phyloP scores from a whole-genome alignment of 2,329 filamentous ascomycete genomes.

The Cytospora paraplurivora region DNA sequence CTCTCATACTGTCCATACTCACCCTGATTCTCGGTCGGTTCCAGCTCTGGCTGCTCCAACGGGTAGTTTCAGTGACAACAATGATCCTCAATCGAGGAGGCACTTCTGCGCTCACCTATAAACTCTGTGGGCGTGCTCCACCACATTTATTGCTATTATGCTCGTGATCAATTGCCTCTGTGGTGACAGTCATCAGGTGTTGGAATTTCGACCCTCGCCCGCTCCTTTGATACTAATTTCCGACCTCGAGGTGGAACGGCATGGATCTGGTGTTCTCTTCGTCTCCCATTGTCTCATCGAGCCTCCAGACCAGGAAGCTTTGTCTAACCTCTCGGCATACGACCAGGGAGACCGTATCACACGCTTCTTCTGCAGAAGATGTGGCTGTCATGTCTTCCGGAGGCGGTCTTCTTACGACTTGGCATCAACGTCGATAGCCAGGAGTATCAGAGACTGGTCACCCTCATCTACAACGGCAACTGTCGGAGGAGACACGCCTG shows the following conservation, averaged over 20 bases:
- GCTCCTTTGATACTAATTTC: constrained; percentile 30
- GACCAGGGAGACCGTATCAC: constrained; percentile 20
- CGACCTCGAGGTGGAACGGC: constrained; percentile 36
- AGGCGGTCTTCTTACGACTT: constrained; percentile 7
- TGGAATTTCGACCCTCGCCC: background rate
- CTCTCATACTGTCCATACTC: no score
- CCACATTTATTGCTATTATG: background rate
- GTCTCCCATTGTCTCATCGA: constrained; percentile 42
- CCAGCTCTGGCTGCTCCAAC: no score
- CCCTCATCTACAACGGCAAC: background rate
- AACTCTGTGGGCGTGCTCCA: no score
- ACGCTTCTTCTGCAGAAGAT: constrained; percentile 44
- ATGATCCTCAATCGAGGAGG: no score
- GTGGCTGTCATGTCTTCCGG: constrained; percentile 47
- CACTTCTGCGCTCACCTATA: no score
- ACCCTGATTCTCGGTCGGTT: no score
- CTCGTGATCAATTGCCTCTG: constrained; percentile 9
- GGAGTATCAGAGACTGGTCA: constrained; percentile 31
- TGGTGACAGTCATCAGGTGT: background rate
- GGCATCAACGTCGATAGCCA: constrained; percentile 3
- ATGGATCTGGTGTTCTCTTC: constrained; percentile 41
- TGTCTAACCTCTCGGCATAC: constrained; percentile 19
- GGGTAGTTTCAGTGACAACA: no score
- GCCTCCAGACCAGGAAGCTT: constrained; percentile 29
- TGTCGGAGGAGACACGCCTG: background rate